Conservation (phyloP, 164 flowering plant species). For the Protea cynaroides region DNA sequence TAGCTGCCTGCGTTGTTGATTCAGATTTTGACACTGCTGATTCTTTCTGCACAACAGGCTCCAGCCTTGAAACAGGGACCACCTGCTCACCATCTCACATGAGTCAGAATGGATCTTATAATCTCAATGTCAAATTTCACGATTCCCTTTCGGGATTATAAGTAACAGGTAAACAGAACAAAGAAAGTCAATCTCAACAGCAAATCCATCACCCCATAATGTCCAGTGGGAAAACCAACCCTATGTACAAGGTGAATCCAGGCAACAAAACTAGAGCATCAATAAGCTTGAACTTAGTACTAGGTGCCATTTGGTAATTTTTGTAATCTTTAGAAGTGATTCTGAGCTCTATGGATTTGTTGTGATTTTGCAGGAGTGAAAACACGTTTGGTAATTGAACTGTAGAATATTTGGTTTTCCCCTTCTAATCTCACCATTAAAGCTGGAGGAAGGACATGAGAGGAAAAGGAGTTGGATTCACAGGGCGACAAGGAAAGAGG, state of each 20-base stretch:
- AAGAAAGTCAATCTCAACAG: neutral
- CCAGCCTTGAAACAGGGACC: conserved; percentile 32
- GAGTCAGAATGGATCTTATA: conserved; percentile 4
- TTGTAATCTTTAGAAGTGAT: too few species aligned
- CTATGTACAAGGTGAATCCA: neutral
- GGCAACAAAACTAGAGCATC: neutral
- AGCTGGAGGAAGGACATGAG: too few species aligned
- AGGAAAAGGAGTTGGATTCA: too few species aligned
- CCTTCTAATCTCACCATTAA: too few species aligned
- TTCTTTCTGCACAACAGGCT: conserved; percentile 35
- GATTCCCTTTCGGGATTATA: neutral
- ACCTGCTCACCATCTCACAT: conserved; percentile 26
- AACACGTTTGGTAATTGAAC: too few species aligned
- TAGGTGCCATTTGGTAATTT: too few species aligned
- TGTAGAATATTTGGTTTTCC: too few species aligned
- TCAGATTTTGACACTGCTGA: conserved; percentile 26
- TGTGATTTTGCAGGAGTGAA: too few species aligned
- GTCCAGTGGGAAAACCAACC: neutral
- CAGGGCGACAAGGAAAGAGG: too few species aligned
- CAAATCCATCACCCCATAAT: neutral
- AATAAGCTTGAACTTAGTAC: neutral
- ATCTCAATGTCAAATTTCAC: neutral
- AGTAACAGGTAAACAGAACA: neutral
- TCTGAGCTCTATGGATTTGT: too few species aligned
- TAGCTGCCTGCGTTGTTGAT: conserved; percentile 27